Evolutionary conservation across 2,329 filamentous ascomycete genomes (phyloP).

Genomic region (Cyanodermella asteris): DNA sequence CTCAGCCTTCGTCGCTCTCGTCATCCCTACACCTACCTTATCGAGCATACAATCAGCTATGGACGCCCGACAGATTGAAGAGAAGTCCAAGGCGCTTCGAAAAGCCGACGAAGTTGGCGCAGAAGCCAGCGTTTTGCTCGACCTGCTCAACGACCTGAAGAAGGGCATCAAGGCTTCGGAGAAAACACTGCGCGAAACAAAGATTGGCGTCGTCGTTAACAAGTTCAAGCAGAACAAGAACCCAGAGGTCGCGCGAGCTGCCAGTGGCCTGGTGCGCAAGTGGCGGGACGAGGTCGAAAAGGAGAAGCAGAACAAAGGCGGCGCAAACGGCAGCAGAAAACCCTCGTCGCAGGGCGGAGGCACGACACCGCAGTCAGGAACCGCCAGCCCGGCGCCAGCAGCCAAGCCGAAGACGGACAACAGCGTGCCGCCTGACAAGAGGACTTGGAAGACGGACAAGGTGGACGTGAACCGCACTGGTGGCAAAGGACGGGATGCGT

Average conservation of each 20-base stretch:
- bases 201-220: constrained; percentile 74
- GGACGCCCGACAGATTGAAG: constrained; percentile 63
- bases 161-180: constrained; percentile 66
- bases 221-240: constrained; percentile 68
- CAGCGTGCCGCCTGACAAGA: constrained; percentile 46
- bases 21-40: too few species aligned
- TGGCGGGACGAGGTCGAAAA: constrained; percentile 42
- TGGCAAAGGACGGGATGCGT: constrained; percentile 54
- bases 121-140: constrained; percentile 46
- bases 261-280: constrained; percentile 64
- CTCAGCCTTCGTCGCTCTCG: too few species aligned
- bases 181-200: constrained; percentile 75
- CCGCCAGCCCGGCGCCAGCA: constrained; percentile 27
- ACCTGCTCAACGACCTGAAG: constrained; percentile 57
- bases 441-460: constrained; percentile 61
- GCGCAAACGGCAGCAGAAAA: constrained; percentile 16
- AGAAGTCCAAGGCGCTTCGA: constrained; percentile 54
- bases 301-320: constrained; percentile 20
- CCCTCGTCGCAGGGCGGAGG: constrained; percentile 15
- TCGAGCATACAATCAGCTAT: too few species aligned
- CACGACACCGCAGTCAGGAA: constrained; percentile 28
- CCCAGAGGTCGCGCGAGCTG: constrained; percentile 45
- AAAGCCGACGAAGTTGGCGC: constrained; percentile 62
- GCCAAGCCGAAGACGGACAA: constrained; percentile 24
- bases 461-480: constrained; percentile 58